Conservation (phyloP, 768 basidiomycete species). For the Mycena filopes region DNA sequence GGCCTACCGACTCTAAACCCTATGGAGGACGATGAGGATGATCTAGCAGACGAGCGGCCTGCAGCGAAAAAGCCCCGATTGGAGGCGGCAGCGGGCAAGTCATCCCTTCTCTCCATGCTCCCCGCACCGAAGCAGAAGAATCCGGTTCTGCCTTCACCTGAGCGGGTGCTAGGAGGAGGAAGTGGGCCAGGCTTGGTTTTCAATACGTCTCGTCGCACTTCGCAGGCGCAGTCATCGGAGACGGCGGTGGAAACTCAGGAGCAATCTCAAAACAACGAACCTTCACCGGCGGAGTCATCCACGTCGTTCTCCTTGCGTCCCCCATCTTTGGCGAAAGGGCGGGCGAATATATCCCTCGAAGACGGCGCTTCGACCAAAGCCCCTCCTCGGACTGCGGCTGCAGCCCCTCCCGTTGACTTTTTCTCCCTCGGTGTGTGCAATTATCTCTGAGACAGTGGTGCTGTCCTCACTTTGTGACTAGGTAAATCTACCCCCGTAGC, state of each 20-base stretch:
- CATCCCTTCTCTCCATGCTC: conserved; percentile 76
- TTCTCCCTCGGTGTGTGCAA: conserved; percentile 69
- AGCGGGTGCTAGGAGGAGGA: conserved; percentile 74
- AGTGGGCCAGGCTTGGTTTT: conserved; percentile 72
- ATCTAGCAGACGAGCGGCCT: conserved; percentile 53
- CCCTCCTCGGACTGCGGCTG: conserved; percentile 24
- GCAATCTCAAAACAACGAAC: conserved; percentile 24
- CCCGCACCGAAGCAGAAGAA: conserved; percentile 75
- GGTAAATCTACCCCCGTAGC: conserved; percentile 36
- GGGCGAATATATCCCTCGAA: conserved; percentile 66
- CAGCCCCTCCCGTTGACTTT: conserved; percentile 64
- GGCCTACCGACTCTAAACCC: conserved; percentile 60
- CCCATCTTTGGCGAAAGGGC: conserved; percentile 67
- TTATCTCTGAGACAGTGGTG: background rate
- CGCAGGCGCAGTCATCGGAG: conserved; percentile 30
- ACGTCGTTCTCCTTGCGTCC: conserved; percentile 66
- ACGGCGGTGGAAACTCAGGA: conserved; percentile 41
- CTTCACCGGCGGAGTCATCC: conserved; percentile 27
- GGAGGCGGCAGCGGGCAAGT: conserved; percentile 66
- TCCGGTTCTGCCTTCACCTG: conserved; percentile 52
- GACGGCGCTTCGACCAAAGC: conserved; percentile 41
- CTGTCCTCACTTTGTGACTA: conserved; percentile 1
- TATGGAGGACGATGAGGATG: conserved; percentile 51
- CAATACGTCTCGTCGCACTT: conserved; percentile 44
- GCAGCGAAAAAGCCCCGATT: conserved; percentile 68